Conservation (phyloP, 2,329 filamentous ascomycete species). For the Penicillium sp. region DNA sequence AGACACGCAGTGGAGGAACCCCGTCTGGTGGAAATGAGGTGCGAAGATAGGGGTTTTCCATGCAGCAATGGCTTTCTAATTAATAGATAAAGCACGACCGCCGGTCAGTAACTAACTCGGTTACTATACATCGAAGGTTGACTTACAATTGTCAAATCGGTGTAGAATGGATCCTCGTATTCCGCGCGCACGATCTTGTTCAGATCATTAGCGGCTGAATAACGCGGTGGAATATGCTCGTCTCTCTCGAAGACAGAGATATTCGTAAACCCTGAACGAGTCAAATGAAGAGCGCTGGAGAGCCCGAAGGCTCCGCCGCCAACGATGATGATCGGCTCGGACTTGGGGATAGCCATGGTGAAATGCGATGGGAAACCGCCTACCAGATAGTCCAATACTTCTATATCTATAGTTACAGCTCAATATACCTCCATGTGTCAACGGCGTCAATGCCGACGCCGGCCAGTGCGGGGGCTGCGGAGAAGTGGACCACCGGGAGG, state of each 20-base stretch:
- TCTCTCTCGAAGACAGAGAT: constrained; percentile 44
- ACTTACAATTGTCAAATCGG: constrained; percentile 45
- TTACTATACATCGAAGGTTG: not conserved
- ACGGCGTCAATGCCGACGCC: constrained; percentile 1
- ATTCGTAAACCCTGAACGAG: constrained; percentile 38
- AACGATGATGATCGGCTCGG: constrained; percentile 28
- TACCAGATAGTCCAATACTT: not conserved
- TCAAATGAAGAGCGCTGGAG: constrained; percentile 43
- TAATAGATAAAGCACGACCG: not conserved
- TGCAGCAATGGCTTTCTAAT: constrained; percentile 43
- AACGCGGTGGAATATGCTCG: constrained; percentile 40
- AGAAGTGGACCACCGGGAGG: constrained; percentile 9
- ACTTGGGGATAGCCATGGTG: constrained; percentile 16
- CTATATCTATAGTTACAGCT: constrained; percentile 8
- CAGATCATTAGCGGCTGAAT: constrained; percentile 51
- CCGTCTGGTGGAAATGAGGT: constrained; percentile 46
- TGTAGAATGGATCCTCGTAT: constrained; percentile 52
- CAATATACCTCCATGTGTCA: not conserved
- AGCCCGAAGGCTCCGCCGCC: constrained; percentile 46
- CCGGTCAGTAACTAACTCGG: not conserved
- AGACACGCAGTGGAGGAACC: constrained; percentile 46
- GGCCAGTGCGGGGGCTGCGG: constrained; percentile 1
- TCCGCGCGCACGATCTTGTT: constrained; percentile 56
- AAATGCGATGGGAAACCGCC: not conserved
- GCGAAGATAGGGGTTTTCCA: constrained; percentile 49